phyloP scores from a whole-genome alignment of 1,139 yeast species.

The Pichia sp. region DNA sequence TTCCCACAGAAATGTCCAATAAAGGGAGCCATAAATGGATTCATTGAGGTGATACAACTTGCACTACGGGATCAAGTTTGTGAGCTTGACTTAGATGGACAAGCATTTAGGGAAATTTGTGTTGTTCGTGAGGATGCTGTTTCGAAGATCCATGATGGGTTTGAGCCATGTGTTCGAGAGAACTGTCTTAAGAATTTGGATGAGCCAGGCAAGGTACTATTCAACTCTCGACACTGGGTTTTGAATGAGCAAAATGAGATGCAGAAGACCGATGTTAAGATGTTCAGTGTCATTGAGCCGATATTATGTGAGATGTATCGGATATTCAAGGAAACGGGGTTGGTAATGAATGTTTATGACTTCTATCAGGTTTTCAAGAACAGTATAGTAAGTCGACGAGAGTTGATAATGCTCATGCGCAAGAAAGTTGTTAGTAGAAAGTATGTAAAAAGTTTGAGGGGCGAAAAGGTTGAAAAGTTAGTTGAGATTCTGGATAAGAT shows the following conservation, averaged over 20 bases:
- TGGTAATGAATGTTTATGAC: constrained; percentile 69
- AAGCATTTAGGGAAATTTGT: constrained; percentile 30
- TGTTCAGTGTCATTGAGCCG: constrained; percentile 40
- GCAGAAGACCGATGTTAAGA: constrained; percentile 16
- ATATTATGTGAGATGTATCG: constrained; percentile 56
- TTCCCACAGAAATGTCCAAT: constrained; percentile 12
- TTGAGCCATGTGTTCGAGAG: constrained; percentile 39
- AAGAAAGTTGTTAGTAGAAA: constrained; percentile 20
- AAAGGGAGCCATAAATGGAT: constrained; percentile 6
- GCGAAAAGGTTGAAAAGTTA: constrained; percentile 5
- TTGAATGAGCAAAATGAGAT: constrained; percentile 6
- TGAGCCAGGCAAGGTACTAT: constrained; percentile 33
- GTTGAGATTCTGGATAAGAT: constrained; percentile 14
- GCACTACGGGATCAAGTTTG: constrained; percentile 19
- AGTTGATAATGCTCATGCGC: constrained; percentile 36
- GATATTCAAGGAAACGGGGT: constrained; percentile 77
- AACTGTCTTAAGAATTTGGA: constrained; percentile 35
- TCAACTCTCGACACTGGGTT: constrained; percentile 25
- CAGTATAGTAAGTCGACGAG: constrained; percentile 39
- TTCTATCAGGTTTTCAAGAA: constrained; percentile 68
- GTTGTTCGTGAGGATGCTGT: constrained; percentile 22
- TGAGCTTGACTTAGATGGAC: constrained; percentile 24
- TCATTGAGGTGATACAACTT: constrained; percentile 16
- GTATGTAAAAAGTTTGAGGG: constrained; percentile 5
- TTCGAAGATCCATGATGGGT: constrained; percentile 29